These are phyloP conservation scores for Pichia cephalocereana DNA, from an alignment of 805 yeast species.

Conservation along the genomic window DNA sequence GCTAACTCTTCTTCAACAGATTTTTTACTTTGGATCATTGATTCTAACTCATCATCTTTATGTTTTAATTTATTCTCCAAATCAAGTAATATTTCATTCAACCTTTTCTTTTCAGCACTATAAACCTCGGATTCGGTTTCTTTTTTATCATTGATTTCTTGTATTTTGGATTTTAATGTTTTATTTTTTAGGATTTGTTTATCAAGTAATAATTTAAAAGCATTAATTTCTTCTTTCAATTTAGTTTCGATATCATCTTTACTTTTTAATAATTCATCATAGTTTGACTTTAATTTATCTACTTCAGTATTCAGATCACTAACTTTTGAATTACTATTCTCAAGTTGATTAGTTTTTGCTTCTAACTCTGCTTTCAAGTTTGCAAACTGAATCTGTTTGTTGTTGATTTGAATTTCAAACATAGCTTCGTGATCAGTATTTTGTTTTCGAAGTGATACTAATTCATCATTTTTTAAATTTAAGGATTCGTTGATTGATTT, in stretches of 20 bases:
- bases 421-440: too few species aligned
- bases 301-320: background rate
- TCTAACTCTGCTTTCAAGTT: background rate
- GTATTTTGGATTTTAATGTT: background rate
- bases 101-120: background rate
- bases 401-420: too few species aligned
- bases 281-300: background rate
- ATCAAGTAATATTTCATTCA: background rate
- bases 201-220: background rate
- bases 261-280: background rate
- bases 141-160: background rate
- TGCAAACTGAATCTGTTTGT: background rate
- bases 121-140: background rate
- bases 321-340: background rate
- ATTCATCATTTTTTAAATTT: too few species aligned
- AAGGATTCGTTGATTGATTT: too few species aligned
- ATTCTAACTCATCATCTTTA: background rate
- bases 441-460: too few species aligned
- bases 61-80: background rate
- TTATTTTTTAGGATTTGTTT: background rate
- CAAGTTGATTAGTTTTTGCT: background rate
- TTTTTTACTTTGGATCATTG: background rate
- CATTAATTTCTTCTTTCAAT: background rate
- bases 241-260: background rate
- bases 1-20: constrained; percentile 3